Conservation (phyloP, 345 rosid genomes). For the Salix koriyanagi region DNA sequence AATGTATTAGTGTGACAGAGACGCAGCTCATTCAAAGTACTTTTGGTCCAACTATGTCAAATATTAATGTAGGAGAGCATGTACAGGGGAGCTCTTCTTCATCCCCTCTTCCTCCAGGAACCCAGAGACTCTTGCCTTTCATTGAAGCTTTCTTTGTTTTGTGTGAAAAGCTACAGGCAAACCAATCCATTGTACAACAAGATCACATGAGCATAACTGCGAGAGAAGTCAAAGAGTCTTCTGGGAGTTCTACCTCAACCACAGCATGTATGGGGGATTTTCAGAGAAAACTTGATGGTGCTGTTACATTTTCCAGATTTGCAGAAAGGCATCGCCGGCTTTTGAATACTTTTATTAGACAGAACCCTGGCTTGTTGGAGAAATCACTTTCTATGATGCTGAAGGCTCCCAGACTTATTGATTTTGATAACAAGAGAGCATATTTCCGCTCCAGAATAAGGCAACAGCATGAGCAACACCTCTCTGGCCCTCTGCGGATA, state of each 20-base stretch:
- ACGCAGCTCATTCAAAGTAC: slow-evolving; percentile 69
- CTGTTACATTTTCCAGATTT: slow-evolving; percentile 76
- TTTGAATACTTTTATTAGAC: slow-evolving; percentile 81
- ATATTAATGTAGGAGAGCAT: slow-evolving; percentile 51
- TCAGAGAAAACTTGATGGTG: slow-evolving; percentile 69
- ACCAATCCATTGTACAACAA: slow-evolving; percentile 49
- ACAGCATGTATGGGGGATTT: slow-evolving; percentile 45
- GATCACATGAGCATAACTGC: slow-evolving; percentile 67
- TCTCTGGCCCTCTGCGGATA: slow-evolving; percentile 84
- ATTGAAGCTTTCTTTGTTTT: slow-evolving; percentile 95
- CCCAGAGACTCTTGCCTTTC: slow-evolving; percentile 85
- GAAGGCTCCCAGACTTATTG: slow-evolving; percentile 87
- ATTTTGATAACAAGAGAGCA: slow-evolving; percentile 90
- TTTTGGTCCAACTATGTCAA: slow-evolving; percentile 33
- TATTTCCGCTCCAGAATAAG: slow-evolving; percentile 91
- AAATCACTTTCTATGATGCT: slow-evolving; percentile 90
- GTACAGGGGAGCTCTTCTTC: slow-evolving; percentile 55
- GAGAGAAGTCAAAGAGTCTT: slow-evolving; percentile 76
- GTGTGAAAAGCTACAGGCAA: slow-evolving; percentile 82
- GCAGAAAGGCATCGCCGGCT: slow-evolving; percentile 93
- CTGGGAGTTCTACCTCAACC: slow-evolving; percentile 41
- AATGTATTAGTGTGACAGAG: slow-evolving; percentile 83
- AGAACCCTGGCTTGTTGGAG: slow-evolving; percentile 82
- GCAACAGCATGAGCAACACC: slow-evolving; percentile 84
- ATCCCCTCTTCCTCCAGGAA: slow-evolving; percentile 87